Conservation (phyloP, 768 basidiomycete genomes). For the Lentinula boryana region DNA sequence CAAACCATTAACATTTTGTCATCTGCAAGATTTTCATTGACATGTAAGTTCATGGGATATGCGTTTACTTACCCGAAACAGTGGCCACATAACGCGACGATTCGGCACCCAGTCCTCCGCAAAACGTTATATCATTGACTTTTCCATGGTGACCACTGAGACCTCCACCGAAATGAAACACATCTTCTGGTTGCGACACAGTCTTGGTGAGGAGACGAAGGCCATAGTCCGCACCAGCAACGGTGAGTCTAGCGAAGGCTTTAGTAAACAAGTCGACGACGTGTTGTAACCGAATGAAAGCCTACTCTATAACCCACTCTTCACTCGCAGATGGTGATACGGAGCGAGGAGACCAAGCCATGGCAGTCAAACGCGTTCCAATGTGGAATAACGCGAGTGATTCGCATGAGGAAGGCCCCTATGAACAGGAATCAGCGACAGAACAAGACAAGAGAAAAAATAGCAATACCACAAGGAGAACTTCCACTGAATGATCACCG, state of each 20-base stretch:
- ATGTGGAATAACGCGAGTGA: slow-evolving; percentile 68
- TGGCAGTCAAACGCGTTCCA: slow-evolving; percentile 61
- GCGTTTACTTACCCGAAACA: slow-evolving; percentile 54
- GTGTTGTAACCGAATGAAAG: not conserved
- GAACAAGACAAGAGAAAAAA: slow-evolving; percentile 2
- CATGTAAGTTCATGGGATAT: not conserved
- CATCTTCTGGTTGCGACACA: slow-evolving; percentile 36
- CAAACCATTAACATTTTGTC: slow-evolving; percentile 85
- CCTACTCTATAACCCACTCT: slow-evolving; percentile 68
- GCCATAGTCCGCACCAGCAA: slow-evolving; percentile 63
- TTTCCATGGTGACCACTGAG: slow-evolving; percentile 76
- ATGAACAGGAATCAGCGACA: slow-evolving; percentile 11
- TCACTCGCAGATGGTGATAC: slow-evolving; percentile 61
- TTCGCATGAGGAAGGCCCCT: slow-evolving; percentile 39
- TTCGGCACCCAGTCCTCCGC: slow-evolving; percentile 67
- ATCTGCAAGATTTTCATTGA: slow-evolving; percentile 33
- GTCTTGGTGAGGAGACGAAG: slow-evolving; percentile 65
- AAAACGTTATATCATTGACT: slow-evolving; percentile 75
- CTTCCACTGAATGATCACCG: slow-evolving; percentile 65
- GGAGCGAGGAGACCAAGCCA: slow-evolving; percentile 73
- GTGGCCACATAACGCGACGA: slow-evolving; percentile 72
- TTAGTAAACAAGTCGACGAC: not conserved
- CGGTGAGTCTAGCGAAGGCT: slow-evolving; percentile 48
- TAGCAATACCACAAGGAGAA: slow-evolving; percentile 50
- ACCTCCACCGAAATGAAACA: slow-evolving; percentile 73